Conservation (phyloP, 768 basidiomycete genomes). For the Trametes coccinea region DNA sequence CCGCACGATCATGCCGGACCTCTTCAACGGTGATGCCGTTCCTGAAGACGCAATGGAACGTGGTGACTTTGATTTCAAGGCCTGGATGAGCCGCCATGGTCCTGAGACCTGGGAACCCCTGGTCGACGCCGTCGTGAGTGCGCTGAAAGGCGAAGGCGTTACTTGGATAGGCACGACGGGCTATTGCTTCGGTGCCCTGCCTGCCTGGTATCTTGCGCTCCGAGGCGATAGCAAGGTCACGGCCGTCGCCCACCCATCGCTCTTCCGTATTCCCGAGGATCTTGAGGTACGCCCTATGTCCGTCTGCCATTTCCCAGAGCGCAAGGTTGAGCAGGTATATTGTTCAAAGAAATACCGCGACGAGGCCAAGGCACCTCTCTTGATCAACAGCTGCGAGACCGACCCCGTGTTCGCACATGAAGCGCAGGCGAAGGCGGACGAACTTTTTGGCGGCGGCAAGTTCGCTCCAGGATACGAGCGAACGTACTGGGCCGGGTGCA, state of each 20-base stretch:
- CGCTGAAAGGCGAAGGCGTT: slow-evolving; percentile 41
- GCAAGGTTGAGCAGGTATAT: background rate
- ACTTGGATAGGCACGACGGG: slow-evolving; percentile 42
- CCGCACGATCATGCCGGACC: slow-evolving; percentile 31
- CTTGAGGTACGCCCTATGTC: slow-evolving; percentile 33
- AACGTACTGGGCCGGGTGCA: slow-evolving; percentile 33
- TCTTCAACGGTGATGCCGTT: slow-evolving; percentile 30
- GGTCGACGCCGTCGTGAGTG: slow-evolving; percentile 40
- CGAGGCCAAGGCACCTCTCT: slow-evolving; percentile 40
- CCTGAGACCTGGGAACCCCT: slow-evolving; percentile 35
- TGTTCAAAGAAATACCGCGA: slow-evolving; percentile 34
- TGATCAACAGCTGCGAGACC: slow-evolving; percentile 43
- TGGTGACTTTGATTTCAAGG: slow-evolving; percentile 28
- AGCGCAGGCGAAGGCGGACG: slow-evolving; percentile 36
- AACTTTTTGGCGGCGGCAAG: slow-evolving; percentile 40
- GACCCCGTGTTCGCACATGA: slow-evolving; percentile 37
- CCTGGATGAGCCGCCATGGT: slow-evolving; percentile 39
- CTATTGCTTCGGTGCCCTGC: slow-evolving; percentile 48
- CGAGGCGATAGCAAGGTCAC: slow-evolving; percentile 41
- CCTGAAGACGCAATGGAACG: slow-evolving; percentile 14
- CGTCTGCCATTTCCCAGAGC: background rate
- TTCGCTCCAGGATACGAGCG: slow-evolving; percentile 40
- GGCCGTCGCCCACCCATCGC: slow-evolving; percentile 49
- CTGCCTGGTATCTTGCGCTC: slow-evolving; percentile 46
- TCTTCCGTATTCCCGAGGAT: slow-evolving; percentile 39